Percentiles rank a stretch among this genome's conserved stretches.
These are phyloP conservation scores for Teratosphaeria zuluensis DNA, from an alignment of 2,329 filamentous ascomycete species.

Conservation along the genomic window DNA sequence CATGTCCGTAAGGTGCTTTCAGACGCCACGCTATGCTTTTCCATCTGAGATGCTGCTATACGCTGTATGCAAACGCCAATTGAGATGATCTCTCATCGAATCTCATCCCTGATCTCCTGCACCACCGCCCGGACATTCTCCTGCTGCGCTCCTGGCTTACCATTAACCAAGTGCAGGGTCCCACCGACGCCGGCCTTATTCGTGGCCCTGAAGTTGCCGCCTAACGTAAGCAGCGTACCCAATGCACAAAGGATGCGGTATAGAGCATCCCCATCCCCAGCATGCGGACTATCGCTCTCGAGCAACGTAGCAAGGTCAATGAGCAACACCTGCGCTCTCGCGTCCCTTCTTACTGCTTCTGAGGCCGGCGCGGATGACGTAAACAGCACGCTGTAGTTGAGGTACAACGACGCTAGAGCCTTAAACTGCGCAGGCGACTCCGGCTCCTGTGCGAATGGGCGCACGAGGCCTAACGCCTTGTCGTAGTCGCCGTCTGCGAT, in stretches of 20 bases:
- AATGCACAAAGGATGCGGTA: constrained; percentile 75
- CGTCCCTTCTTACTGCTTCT: constrained; percentile 18
- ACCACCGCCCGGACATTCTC: constrained; percentile 51
- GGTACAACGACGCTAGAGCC: constrained; percentile 68
- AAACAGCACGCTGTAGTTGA: constrained; percentile 76
- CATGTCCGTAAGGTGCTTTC: no score
- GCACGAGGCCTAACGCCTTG: constrained; percentile 52
- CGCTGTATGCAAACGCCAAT: background rate
- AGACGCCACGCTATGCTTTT: background rate
- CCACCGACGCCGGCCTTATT: constrained; percentile 48
- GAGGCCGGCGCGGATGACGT: constrained; percentile 27
- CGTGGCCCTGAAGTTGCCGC: constrained; percentile 50
- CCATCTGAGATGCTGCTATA: background rate
- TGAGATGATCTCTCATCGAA: constrained; percentile 18
- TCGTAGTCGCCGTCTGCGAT: constrained; percentile 49
- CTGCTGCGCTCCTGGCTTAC: constrained; percentile 47
- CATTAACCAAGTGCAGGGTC: constrained; percentile 35
- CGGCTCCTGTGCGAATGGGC: constrained; percentile 49
- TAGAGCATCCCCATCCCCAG: constrained; percentile 70
- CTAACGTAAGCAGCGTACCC: constrained; percentile 62
- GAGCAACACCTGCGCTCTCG: constrained; percentile 22
- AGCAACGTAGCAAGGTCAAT: constrained; percentile 23
- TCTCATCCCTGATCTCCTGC: constrained; percentile 47
- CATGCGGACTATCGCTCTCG: constrained; percentile 30
- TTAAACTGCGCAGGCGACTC: constrained; percentile 59